phyloP scores from a whole-genome alignment of 768 basidiomycete species.

The Mycena amicta region DNA sequence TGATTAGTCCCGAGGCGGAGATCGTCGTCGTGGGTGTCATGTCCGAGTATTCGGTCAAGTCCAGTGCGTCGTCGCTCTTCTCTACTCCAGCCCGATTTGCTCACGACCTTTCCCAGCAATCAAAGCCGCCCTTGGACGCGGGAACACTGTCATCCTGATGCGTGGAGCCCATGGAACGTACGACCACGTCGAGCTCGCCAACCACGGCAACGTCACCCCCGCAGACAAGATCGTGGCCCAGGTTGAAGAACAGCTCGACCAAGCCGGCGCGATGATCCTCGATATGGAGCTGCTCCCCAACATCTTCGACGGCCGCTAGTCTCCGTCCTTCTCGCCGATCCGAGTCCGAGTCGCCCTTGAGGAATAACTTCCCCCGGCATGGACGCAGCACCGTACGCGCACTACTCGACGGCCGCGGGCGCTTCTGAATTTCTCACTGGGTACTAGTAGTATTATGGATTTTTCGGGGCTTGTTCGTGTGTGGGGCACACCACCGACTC shows the following conservation, averaged over 20 bases:
- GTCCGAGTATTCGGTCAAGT: slow-evolving; percentile 63
- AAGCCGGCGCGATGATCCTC: slow-evolving; percentile 64
- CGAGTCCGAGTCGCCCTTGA: too few relatives aligned
- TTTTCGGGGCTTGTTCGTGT: too few relatives aligned
- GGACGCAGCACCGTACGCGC: too few relatives aligned
- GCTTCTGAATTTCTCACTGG: too few relatives aligned
- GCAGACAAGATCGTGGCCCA: slow-evolving; percentile 56
- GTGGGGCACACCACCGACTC: too few relatives aligned
- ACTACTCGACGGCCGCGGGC: too few relatives aligned
- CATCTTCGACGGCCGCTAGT: slow-evolving; percentile 61
- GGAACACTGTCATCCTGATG: slow-evolving; percentile 70
- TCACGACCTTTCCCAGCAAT: slow-evolving; percentile 43
- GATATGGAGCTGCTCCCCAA: slow-evolving; percentile 67
- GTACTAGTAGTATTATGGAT: too few relatives aligned
- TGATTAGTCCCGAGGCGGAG: slow-evolving; percentile 56
- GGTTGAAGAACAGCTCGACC: slow-evolving; percentile 67
- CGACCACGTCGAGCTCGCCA: slow-evolving; percentile 63
- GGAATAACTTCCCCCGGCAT: too few relatives aligned
- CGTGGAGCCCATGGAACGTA: slow-evolving; percentile 67
- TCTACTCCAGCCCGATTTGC: not conserved
- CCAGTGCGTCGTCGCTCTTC: slow-evolving; percentile 36
- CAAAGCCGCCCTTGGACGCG: slow-evolving; percentile 58
- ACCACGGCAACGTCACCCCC: slow-evolving; percentile 56
- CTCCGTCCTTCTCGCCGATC: too few relatives aligned
- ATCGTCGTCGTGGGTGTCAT: slow-evolving; percentile 68